A percentile compares a stretch with the other conserved stretches of the same genome.
phyloP scores from a whole-genome alignment of 768 basidiomycete species.

The Amanita brunnescens region DNA sequence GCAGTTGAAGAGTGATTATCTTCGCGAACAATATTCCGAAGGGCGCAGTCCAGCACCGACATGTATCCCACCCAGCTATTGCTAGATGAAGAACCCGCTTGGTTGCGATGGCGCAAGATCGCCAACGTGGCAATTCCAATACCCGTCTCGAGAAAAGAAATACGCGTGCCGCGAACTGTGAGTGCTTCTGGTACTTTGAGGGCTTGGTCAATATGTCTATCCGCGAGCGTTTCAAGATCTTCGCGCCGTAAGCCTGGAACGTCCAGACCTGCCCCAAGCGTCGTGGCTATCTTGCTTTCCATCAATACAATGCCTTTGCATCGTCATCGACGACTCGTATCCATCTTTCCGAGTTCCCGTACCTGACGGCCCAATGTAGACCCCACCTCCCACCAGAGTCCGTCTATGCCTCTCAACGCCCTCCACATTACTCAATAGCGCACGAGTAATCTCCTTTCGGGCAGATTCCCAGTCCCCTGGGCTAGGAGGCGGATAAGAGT shows the following conservation, averaged over 20 bases:
- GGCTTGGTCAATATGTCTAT: constrained; percentile 2
- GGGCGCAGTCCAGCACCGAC: constrained; percentile 16
- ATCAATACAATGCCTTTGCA: constrained; percentile 11
- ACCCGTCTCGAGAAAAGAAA: constrained; percentile 33
- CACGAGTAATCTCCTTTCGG: constrained; percentile 16
- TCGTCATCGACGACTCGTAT: not conserved
- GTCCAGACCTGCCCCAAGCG: constrained; percentile 2
- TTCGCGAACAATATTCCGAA: constrained; percentile 16
- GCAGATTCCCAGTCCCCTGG: constrained; percentile 14
- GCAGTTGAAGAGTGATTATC: constrained; percentile 12
- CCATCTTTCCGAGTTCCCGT: not conserved
- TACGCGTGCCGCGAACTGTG: not conserved
- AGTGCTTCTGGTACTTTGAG: not conserved
- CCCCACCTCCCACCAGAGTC: constrained; percentile 14
- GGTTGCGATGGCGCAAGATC: constrained; percentile 18
- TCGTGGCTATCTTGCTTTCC: constrained; percentile 9
- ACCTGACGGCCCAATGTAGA: constrained; percentile 22
- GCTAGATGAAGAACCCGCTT: constrained; percentile 12
- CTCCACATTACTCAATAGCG: constrained; percentile 20
- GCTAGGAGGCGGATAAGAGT: constrained; percentile 1
- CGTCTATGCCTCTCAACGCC: constrained; percentile 8
- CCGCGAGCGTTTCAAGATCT: constrained; percentile 9
- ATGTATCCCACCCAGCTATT: constrained; percentile 15
- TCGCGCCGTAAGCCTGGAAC: not conserved
- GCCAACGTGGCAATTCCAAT: constrained; percentile 30